phyloP scores from a whole-genome alignment of 2,329 filamentous ascomycete genomes.

The Uncinocarpus reesii region DNA sequence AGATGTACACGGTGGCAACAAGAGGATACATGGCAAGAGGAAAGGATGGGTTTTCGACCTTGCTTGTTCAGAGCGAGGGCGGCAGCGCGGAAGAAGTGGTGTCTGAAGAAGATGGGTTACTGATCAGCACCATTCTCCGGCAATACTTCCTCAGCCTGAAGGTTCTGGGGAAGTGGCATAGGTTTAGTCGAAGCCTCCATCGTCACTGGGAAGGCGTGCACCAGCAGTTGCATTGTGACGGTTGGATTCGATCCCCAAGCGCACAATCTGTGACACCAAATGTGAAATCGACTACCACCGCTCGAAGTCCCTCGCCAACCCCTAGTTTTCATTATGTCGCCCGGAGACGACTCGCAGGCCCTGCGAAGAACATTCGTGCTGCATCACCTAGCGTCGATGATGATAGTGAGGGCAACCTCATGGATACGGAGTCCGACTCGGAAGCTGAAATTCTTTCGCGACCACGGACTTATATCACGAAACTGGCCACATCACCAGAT shows the following conservation, averaged over 20 bases:
- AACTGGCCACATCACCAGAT: slow-evolving; percentile 31
- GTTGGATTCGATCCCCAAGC: not conserved
- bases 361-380: slow-evolving; percentile 3
- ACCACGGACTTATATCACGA: slow-evolving; percentile 32
- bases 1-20: slow-evolving; percentile 63
- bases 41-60: slow-evolving; percentile 70
- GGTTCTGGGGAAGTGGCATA: slow-evolving; percentile 68
- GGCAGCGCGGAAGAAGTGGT: slow-evolving; percentile 68
- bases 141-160: slow-evolving; percentile 87
- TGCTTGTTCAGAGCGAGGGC: slow-evolving; percentile 66
- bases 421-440: slow-evolving; percentile 33
- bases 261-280: not conserved
- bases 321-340: slow-evolving; percentile 8
- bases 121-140: slow-evolving; percentile 75
- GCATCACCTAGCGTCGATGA: slow-evolving; percentile 14
- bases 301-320: not conserved
- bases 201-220: slow-evolving; percentile 59
- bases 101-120: slow-evolving; percentile 73
- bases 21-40: slow-evolving; percentile 82
- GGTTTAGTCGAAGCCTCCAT: slow-evolving; percentile 53
- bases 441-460: slow-evolving; percentile 33
- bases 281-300: not conserved
- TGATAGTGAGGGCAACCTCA: slow-evolving; percentile 16
- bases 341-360: not conserved
- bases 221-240: slow-evolving; percentile 39